Evolutionary conservation across 1,284 basidiomycete species (phyloP).

Genomic region (Fomes fomentarius): DNA sequence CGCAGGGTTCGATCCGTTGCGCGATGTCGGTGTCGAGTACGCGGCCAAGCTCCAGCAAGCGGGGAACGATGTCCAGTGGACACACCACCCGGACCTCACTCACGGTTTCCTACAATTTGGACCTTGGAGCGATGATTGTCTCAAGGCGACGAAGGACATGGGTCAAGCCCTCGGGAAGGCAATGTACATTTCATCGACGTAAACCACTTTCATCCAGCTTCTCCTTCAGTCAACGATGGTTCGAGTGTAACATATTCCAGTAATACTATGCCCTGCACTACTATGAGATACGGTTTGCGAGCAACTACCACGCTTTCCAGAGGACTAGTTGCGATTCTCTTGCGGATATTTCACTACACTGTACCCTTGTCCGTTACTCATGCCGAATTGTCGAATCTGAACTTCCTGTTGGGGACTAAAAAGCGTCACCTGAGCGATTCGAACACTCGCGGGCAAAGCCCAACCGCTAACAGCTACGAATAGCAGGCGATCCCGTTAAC

Average conservation of each 20-base stretch:
- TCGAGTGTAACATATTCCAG: no score
- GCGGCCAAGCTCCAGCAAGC: conserved; percentile 28
- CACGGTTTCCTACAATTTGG: conserved; percentile 11
- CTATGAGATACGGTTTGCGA: no score
- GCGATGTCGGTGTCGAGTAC: conserved; percentile 35
- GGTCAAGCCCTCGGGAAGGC: neutral
- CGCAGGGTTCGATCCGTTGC: conserved; percentile 35
- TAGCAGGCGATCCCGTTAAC: conserved; percentile 93
- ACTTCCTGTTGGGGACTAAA: conserved; percentile 45
- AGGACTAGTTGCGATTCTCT: no score
- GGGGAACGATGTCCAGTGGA: conserved; percentile 4
- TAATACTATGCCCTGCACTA: no score
- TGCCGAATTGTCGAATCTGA: no score
- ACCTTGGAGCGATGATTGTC: conserved; percentile 3
- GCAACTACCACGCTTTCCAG: no score
- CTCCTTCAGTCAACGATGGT: no score
- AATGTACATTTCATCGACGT: neutral
- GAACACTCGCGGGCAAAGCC: conserved; percentile 85
- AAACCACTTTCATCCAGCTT: no score
- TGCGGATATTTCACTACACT: no score
- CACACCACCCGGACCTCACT: conserved; percentile 4
- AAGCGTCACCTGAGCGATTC: conserved; percentile 85
- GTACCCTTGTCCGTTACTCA: no score
- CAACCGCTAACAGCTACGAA: conserved; percentile 61
- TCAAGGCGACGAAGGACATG: conserved; percentile 2